These are phyloP conservation scores for Aspergillus terreus DNA, from an alignment of 2,329 filamentous ascomycete genomes.

Conservation along the genomic window DNA sequence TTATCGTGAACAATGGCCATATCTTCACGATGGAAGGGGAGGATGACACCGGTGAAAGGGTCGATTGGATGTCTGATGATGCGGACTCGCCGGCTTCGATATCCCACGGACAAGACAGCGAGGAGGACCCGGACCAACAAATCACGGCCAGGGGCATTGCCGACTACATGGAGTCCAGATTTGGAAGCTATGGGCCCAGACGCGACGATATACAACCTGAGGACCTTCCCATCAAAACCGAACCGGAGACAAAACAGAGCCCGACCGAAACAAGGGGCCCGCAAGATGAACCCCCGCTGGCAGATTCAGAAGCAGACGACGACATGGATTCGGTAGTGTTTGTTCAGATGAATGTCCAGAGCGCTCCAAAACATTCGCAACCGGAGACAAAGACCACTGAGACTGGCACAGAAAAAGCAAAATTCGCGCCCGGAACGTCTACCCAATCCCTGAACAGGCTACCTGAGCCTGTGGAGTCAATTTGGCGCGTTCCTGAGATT, in stretches of 20 bases:
- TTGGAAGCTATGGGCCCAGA: conserved; percentile 3
- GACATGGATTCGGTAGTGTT: conserved; percentile 23
- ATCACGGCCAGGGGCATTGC: background rate
- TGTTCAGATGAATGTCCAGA: conserved; percentile 13
- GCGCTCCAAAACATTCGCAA: conserved; percentile 2
- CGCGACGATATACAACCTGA: conserved; percentile 6
- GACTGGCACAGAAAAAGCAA: conserved; percentile 17
- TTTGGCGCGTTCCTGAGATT: conserved; percentile 32
- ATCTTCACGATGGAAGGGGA: conserved; percentile 48
- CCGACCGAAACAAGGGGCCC: background rate
- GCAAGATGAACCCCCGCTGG: conserved; percentile 4
- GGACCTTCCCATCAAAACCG: conserved; percentile 4
- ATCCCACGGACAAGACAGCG: too few relatives aligned
- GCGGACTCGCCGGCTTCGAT: background rate
- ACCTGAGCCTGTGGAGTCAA: conserved; percentile 18
- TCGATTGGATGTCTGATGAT: conserved; percentile 8
- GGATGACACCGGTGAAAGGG: conserved; percentile 10
- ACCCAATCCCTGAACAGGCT: conserved; percentile 13
- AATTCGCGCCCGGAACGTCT: conserved; percentile 8
- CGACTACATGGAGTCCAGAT: conserved; percentile 4
- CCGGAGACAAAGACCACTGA: conserved; percentile 6
- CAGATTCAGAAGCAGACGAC: conserved; percentile 16
- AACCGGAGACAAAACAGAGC: conserved; percentile 6
- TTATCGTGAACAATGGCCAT: conserved; percentile 91
- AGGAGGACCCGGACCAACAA: background rate